Evolutionary conservation across 2,329 filamentous ascomycete species (phyloP), one percentile per base, ranked within the genome.

Genomic region (Pseudogymnoascus sp.): DNA sequence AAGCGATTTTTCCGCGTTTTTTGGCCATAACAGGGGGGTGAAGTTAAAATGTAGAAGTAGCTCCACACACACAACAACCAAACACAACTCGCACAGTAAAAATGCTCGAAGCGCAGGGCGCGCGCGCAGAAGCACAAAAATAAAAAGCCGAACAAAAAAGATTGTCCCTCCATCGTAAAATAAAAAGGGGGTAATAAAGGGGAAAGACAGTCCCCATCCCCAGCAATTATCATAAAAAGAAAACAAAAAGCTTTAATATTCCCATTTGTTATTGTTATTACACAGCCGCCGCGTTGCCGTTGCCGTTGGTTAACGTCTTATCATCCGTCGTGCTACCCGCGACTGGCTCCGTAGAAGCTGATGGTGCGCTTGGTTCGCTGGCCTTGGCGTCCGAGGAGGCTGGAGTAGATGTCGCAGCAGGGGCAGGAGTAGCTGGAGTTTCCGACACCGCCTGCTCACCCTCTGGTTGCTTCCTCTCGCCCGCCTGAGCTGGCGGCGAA

Each of bases 261-360:
- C 40, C 40, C 40, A 45, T 45, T 45, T 27, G 40, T 45, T 45
- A 27, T 45, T 45, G 40, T 45, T 45, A 45, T 45, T 45, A 45
- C 40, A 45, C 40, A 45, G 40, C 40, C 21, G 40, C 40, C 40
- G 40, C 10, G 10, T 45, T 25, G 39, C 39, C 18, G 9, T 6
- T 25, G 39, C 21, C 40, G 13, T 45, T 45, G 21, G 10, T 27
- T 1, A 45, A 12, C 21, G 5, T 2, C 40, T 45, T 45, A 8
- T 45, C 40, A 27, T 45, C 40, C 40, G 40, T 5, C 12, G 21
- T 27, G 40, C 21, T 45, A n/a, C 9, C 21, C 5, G 12, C 4
- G 21, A 13, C 5, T 13, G 40, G 21, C n/a, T 45, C 40, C 2
- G 21, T 8, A 25, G 21, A 21, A 21, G 21, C 21, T 21, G 21